Evolutionary conservation across 208 protist genomes (phyloP).

Genomic region (Porcisia deanei): DNA sequence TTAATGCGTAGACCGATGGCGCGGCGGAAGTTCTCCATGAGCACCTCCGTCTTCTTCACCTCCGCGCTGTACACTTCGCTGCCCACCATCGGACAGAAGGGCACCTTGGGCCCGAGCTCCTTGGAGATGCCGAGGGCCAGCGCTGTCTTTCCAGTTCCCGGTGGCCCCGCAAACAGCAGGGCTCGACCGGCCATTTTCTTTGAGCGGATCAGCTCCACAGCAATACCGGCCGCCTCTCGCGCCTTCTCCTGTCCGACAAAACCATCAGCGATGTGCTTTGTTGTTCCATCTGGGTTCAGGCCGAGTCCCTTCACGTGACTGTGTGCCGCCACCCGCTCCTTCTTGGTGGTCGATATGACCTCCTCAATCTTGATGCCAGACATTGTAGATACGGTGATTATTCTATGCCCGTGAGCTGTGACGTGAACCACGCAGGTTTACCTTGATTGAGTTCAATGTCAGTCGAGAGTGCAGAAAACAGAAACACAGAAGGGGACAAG

Average conservation of each 20-base stretch:
- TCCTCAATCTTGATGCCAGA: conserved; percentile 95
- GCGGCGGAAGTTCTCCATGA: conserved; percentile 99
- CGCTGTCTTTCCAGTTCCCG: conserved; percentile 98
- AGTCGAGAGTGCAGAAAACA: background rate
- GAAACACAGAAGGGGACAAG: background rate
- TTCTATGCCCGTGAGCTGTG: background rate
- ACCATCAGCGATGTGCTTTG: conserved; percentile 84
- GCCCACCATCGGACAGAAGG: conserved; percentile 99
- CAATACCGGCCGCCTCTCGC: conserved; percentile 98
- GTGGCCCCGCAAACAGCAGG: conserved; percentile 99
- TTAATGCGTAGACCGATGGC: conserved; percentile 99
- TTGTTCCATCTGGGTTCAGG: conserved; percentile 93
- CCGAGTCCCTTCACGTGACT: conserved; percentile 99
- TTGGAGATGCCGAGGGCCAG: conserved; percentile 98
- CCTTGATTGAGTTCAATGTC: background rate
- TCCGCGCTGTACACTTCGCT: conserved; percentile 99
- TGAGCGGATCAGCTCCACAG: conserved; percentile 98
- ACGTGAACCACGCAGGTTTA: background rate
- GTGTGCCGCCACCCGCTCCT: conserved; percentile 97
- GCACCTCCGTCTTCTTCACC: conserved; percentile 99
- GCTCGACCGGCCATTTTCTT: conserved; percentile 99
- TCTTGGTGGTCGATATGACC: conserved; percentile 96
- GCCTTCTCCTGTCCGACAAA: conserved; percentile 98
- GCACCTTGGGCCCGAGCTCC: conserved; percentile 99
- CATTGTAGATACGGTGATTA: conserved; percentile 37